Evolutionary conservation across 2,329 filamentous ascomycete genomes (phyloP), one percentile per base, ranked within the genome.

Genomic region (Penicillium olsonii): DNA sequence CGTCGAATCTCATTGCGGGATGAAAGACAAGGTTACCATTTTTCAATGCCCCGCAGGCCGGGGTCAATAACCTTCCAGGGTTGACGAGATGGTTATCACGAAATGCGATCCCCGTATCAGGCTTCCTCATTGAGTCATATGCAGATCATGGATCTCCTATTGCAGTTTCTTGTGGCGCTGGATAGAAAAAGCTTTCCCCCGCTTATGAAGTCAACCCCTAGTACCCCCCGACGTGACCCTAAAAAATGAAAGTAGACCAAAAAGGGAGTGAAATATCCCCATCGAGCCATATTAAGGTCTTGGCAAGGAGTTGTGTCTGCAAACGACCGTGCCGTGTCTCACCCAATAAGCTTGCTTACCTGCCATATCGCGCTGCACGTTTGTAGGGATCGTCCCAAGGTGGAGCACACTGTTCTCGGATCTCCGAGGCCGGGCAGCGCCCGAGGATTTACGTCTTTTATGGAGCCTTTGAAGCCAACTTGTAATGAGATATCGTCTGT

Each of bases 231-330:
- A 53, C 41, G 14, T 45, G 45, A 44, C 27, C 34, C n/a, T n/a
- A 40, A 39, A 35, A 35, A 20, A n/a, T n/a, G 29, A 31, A 31
- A n/a, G n/a, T n/a, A 31, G 7, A n/a, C 29, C 12, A n/a, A 6
- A 37, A 27, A 35, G 26, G 41, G 15, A n/a, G 42, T 47, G 48
- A 45, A 49, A 42, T 18, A 45, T 34, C 34, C 47, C 52, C 49
- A 59, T 54, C 39, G 51, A 56, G 54, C 54, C 47, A 61, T 45
- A 51, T 39, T 34, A 5, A 14, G 14, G 48, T n/a, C 55, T 61
- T 60, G 51, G 57, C 56, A 40, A 49, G 35, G 29, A 34, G 24
- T 45, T 45, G 46, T 44, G 33, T 38, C 52, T 49, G 46, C 45
- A 53, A 60, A 61, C 55, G 55, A 60, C 51, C 41, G 29, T 46